These are phyloP conservation scores for Chaetomiaceae sp. DNA, from an alignment of 2,329 filamentous ascomycete genomes.

Conservation along the genomic window DNA sequence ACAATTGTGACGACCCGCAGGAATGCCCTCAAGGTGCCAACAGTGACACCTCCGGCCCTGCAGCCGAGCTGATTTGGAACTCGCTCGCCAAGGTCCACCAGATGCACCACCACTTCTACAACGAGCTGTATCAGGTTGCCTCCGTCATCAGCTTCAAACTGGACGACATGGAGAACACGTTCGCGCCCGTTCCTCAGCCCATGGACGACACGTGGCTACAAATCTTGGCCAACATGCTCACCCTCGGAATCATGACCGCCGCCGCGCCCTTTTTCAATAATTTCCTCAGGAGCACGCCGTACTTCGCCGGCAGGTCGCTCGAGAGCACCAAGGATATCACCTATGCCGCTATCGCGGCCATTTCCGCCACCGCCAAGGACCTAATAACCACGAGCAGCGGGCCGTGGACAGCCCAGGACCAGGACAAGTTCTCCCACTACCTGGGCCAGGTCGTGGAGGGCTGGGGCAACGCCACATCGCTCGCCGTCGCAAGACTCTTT, in stretches of 20 bases:
- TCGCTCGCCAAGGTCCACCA: constrained; percentile 27
- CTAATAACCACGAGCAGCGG: not conserved
- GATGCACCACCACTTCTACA: constrained; percentile 12
- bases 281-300: constrained; percentile 7
- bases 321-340: constrained; percentile 29
- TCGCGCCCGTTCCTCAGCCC: constrained; percentile 28
- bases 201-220: constrained; percentile 26
- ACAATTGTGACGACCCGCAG: not conserved
- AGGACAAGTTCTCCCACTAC: constrained; percentile 29
- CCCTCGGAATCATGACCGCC: constrained; percentile 15
- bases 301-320: not conserved
- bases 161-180: constrained; percentile 26
- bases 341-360: constrained; percentile 27
- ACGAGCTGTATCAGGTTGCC: not conserved
- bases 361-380: constrained; percentile 29
- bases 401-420: constrained; percentile 26
- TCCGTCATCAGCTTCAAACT: not conserved
- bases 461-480: constrained; percentile 25
- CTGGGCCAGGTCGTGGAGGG: constrained; percentile 27
- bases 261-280: constrained; percentile 30
- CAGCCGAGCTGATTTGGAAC: constrained; percentile 26
- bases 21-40: constrained; percentile 2
- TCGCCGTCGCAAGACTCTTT: constrained; percentile 24
- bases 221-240: constrained; percentile 31
- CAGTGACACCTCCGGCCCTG: constrained; percentile 19